Percentiles rank a stretch among this genome's conserved stretches.
phyloP scores from a whole-genome alignment of 305 asterid species.

The Fraxinus floribunda region DNA sequence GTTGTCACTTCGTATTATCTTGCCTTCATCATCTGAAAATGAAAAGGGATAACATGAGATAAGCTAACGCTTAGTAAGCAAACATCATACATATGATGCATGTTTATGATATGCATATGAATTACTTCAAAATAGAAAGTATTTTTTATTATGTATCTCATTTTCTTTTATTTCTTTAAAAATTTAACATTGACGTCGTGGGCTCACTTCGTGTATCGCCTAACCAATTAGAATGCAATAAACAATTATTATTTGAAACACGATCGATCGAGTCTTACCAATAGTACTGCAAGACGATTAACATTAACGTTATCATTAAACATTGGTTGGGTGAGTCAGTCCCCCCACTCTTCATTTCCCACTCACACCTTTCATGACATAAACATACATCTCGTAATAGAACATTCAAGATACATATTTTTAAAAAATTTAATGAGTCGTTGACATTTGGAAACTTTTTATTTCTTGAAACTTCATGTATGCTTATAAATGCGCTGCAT shows the following conservation, averaged over 20 bases:
- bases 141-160: not conserved
- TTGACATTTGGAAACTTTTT: not conserved
- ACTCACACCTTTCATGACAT: not conserved
- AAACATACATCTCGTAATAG: not conserved
- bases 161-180: not conserved
- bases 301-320: too few relatives aligned
- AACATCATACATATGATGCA: not conserved
- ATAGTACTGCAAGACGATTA: not conserved
- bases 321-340: not conserved
- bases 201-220: not conserved
- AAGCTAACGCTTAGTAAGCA: not conserved
- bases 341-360: not conserved
- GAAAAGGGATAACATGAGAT: not conserved
- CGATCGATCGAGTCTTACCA: not conserved
- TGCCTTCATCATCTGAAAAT: not conserved
- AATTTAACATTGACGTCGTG: not conserved
- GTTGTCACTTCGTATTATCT: not conserved
- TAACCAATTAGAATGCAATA: too few relatives aligned
- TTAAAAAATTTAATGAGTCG: too few relatives aligned
- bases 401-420: too few relatives aligned
- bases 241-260: not conserved
- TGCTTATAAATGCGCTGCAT: not conserved
- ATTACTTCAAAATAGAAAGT: not conserved
- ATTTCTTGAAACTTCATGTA: not conserved
- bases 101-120: not conserved